These are phyloP conservation scores for Terana coerulea DNA, from an alignment of 768 basidiomycete species.

Conservation along the genomic window DNA sequence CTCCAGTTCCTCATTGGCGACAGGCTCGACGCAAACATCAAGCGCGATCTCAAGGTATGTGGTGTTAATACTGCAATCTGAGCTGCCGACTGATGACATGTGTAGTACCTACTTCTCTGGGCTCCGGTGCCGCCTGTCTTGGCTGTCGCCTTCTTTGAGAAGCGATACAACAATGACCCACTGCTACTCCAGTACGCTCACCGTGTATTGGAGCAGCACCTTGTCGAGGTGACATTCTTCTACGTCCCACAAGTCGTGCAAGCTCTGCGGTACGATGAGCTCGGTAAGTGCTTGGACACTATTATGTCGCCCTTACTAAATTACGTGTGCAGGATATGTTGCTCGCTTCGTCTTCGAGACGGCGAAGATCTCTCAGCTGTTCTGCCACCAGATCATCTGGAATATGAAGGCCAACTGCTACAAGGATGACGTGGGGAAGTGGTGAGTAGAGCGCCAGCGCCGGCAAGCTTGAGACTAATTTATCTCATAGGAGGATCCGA, in stretches of 20 bases:
- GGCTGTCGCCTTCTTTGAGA: slow-evolving; percentile 83
- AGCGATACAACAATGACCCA: slow-evolving; percentile 78
- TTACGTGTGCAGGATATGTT: slow-evolving; percentile 68
- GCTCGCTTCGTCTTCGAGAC: slow-evolving; percentile 95
- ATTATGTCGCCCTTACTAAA: neutral
- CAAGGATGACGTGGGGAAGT: slow-evolving; percentile 88
- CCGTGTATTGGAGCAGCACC: slow-evolving; percentile 90
- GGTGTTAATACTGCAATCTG: neutral
- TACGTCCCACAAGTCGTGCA: slow-evolving; percentile 99
- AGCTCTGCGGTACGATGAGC: slow-evolving; percentile 84
- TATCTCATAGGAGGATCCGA: slow-evolving; percentile 72
- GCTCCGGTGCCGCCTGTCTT: slow-evolving; percentile 80
- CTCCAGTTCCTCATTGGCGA: slow-evolving; percentile 78
- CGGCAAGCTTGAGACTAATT: neutral
- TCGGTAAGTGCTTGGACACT: slow-evolving; percentile 49
- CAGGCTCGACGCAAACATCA: slow-evolving; percentile 48
- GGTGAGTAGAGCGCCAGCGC: slow-evolving; percentile 37
- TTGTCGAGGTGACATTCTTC: slow-evolving; percentile 94
- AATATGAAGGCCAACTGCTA: slow-evolving; percentile 99
- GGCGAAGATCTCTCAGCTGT: slow-evolving; percentile 92
- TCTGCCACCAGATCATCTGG: slow-evolving; percentile 99
- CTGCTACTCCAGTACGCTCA: slow-evolving; percentile 93
- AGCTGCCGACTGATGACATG: neutral
- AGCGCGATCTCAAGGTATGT: slow-evolving; percentile 70
- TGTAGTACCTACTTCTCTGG: slow-evolving; percentile 85